These are phyloP conservation scores for Penicillium desertorum DNA, from an alignment of 495 filamentous ascomycete species.

Conservation along the genomic window DNA sequence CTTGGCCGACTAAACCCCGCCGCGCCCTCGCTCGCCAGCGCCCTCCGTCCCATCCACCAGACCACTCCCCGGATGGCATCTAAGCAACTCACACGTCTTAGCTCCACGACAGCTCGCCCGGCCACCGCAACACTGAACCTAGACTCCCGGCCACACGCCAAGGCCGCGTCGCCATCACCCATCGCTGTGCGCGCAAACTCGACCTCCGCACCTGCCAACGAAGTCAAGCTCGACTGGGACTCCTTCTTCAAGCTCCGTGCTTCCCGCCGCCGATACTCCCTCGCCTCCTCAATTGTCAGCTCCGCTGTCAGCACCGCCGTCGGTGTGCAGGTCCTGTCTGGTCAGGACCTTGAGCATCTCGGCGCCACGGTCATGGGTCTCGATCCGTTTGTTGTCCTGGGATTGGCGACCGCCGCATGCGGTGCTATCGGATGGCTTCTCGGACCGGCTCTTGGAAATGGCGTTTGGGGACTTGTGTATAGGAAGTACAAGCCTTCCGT, in stretches of 20 bases:
- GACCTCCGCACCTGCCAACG: constrained; percentile 28
- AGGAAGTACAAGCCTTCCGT: constrained; percentile 65
- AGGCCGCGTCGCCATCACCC: constrained; percentile 24
- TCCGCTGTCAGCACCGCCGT: constrained; percentile 55
- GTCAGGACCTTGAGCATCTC: constrained; percentile 65
- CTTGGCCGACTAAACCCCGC: constrained; percentile 28
- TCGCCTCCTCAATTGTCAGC: constrained; percentile 68
- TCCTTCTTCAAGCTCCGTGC: constrained; percentile 88
- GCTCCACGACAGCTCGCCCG: constrained; percentile 21
- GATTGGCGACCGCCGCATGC: constrained; percentile 68
- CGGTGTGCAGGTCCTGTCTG: constrained; percentile 63
- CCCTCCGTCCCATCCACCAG: constrained; percentile 17
- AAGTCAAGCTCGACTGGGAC: constrained; percentile 76
- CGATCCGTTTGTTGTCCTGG: constrained; percentile 83
- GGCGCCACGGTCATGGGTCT: constrained; percentile 69
- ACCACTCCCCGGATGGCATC: constrained; percentile 16
- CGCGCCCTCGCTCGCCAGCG: constrained; percentile 25
- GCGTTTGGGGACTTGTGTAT: constrained; percentile 70
- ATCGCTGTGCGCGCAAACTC: constrained; percentile 40
- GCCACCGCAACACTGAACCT: constrained; percentile 17
- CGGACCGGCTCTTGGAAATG: constrained; percentile 77
- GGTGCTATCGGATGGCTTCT: constrained; percentile 80
- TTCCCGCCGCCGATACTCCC: constrained; percentile 77
- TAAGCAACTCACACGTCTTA: constrained; percentile 21
- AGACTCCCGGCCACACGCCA: constrained; percentile 23